These are phyloP conservation scores for Fraxinus dipetala DNA, from an alignment of 305 asterid genomes.

Conservation along the genomic window DNA sequence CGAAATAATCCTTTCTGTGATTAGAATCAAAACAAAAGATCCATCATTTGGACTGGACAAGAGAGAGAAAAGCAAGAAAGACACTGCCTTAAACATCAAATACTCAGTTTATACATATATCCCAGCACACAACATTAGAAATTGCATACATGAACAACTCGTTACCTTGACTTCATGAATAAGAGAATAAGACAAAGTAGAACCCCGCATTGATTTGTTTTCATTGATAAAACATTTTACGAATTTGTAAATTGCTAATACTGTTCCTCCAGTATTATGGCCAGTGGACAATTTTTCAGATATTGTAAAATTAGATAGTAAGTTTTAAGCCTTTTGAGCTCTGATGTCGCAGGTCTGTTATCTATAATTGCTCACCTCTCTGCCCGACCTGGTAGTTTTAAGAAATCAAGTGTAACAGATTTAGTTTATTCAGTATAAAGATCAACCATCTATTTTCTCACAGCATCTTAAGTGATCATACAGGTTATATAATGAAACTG, in stretches of 20 bases:
- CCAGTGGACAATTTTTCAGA: background rate
- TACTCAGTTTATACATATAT: background rate
- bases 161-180: background rate
- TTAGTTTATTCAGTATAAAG: background rate
- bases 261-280: background rate
- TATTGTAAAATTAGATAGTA: background rate
- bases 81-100: background rate
- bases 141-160: background rate
- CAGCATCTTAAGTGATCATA: background rate
- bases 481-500: background rate
- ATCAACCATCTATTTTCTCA: background rate
- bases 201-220: background rate
- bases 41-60: conserved; percentile 5
- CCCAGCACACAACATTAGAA: background rate
- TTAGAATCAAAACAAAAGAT: conserved; percentile 13
- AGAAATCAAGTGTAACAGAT: background rate
- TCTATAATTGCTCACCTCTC: background rate
- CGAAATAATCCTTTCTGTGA: conserved; percentile 42
- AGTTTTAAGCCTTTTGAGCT: background rate
- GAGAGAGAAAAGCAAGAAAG: background rate
- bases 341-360: background rate
- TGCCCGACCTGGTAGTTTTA: background rate
- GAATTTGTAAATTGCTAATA: background rate
- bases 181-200: background rate
- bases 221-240: background rate